Conservation (phyloP, 2,329 filamentous ascomycete species). For the Colletotrichum eremochloae region DNA sequence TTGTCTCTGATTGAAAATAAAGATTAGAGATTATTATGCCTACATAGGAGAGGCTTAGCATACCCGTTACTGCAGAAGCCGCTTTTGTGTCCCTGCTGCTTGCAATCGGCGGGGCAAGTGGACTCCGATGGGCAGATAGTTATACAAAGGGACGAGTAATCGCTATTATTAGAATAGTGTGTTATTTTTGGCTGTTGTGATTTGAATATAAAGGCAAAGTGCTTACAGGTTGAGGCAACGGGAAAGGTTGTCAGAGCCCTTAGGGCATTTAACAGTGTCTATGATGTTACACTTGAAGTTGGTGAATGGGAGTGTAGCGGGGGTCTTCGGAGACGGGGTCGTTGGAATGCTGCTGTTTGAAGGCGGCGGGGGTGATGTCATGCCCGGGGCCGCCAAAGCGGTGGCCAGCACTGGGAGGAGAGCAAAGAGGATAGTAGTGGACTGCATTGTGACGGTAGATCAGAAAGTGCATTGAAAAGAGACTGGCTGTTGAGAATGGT, state of each 20-base stretch:
- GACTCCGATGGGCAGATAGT: neutral
- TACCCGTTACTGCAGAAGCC: neutral
- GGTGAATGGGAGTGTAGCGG: fast-evolving
- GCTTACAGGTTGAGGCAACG: neutral
- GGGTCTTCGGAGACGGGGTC: neutral
- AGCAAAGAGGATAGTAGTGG: neutral
- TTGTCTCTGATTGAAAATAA: neutral
- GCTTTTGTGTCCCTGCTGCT: neutral
- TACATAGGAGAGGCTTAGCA: neutral
- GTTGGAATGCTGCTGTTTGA: no score
- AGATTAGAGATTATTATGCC: neutral
- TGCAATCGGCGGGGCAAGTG: neutral
- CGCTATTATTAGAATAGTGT: neutral
- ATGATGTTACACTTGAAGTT: no score
- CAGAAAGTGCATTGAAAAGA: neutral
- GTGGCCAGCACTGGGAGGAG: neutral
- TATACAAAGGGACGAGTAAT: neutral
- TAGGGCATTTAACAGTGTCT: neutral
- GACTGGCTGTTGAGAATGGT: no score
- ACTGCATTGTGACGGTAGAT: slow-evolving; percentile 1
- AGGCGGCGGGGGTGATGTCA: no score
- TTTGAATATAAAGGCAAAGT: neutral
- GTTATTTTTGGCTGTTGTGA: neutral
- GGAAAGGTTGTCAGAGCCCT: neutral
- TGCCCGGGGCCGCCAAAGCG: neutral